Evolutionary conservation across 345 rosid species (phyloP).

Genomic region (Aquilaria yunnanensis): DNA sequence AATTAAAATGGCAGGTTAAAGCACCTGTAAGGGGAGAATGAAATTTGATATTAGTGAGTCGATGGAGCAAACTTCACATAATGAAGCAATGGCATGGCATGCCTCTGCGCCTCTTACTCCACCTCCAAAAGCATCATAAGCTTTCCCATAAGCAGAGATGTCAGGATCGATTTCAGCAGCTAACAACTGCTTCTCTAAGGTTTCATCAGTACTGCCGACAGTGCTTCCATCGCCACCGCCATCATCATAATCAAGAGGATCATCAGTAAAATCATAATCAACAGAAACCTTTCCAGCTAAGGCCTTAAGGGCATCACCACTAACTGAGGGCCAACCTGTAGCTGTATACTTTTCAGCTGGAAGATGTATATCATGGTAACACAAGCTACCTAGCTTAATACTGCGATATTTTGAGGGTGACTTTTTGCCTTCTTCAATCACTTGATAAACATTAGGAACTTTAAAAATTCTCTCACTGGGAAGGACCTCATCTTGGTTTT

Average conservation of each 20-base stretch:
- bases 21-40: conserved; percentile 93
- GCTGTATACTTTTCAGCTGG: conserved; percentile 63
- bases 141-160: conserved; percentile 49
- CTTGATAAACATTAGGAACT: conserved; percentile 63
- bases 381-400: conserved; percentile 47
- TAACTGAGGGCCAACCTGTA: conserved; percentile 82
- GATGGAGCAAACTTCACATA: conserved; percentile 90
- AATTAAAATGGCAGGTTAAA: conserved; percentile 13
- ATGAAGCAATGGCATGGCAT: conserved; percentile 84
- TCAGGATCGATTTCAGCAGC: conserved; percentile 24
- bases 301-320: conserved; percentile 66
- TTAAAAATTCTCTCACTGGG: conserved; percentile 44
- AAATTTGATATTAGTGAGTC: conserved; percentile 92
- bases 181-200: conserved; percentile 15
- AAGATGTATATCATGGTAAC: conserved; percentile 22
- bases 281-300: conserved; percentile 83
- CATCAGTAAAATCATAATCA: conserved; percentile 43
- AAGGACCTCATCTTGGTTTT: conserved; percentile 32
- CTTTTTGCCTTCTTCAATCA: conserved; percentile 89
- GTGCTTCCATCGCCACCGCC: conserved; percentile 28
- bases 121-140: conserved; percentile 43
- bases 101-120: conserved; percentile 71
- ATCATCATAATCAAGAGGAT: conserved; percentile 14
- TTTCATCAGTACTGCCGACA: conserved; percentile 16
- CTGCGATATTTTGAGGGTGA: conserved; percentile 55